Evolutionary conservation across 768 basidiomycete species (phyloP).

Genomic region (Leucogyrophana mollusca): DNA sequence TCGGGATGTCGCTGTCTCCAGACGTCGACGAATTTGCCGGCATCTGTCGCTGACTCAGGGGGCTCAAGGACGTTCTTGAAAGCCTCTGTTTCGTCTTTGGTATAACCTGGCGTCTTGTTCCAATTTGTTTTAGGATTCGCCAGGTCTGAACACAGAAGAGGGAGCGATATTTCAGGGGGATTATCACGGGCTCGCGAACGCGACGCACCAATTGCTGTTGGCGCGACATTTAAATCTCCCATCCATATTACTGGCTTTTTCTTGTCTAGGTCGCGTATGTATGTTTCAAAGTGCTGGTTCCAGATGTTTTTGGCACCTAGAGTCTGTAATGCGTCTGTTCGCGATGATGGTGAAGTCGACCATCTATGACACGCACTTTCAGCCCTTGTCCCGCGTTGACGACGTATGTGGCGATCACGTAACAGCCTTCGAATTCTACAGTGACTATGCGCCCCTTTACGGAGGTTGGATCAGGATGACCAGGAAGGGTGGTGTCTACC

Average conservation of each 20-base stretch:
- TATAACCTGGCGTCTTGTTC: slow-evolving; percentile 89
- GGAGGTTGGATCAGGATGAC: slow-evolving; percentile 60
- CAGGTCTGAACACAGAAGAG: slow-evolving; percentile 52
- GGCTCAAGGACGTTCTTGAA: slow-evolving; percentile 68
- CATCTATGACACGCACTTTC: slow-evolving; percentile 46
- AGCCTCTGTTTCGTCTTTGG: slow-evolving; percentile 74
- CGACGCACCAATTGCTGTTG: slow-evolving; percentile 60
- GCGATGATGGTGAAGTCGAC: neutral
- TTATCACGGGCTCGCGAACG: neutral
- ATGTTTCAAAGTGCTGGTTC: slow-evolving; percentile 73
- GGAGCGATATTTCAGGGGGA: slow-evolving; percentile 5
- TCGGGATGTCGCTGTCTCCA: slow-evolving; percentile 75
- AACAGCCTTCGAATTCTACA: slow-evolving; percentile 72
- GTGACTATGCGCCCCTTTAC: slow-evolving; percentile 81
- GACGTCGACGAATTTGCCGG: slow-evolving; percentile 66
- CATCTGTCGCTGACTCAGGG: slow-evolving; percentile 31
- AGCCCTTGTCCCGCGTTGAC: slow-evolving; percentile 78
- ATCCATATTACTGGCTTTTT: slow-evolving; percentile 87
- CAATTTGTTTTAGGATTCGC: slow-evolving; percentile 70
- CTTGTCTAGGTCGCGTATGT: slow-evolving; percentile 70
- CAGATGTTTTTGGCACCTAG: slow-evolving; percentile 74
- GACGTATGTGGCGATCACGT: slow-evolving; percentile 78
- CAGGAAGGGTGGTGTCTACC: slow-evolving; percentile 66
- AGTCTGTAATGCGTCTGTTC: slow-evolving; percentile 45
- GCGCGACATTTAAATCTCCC: slow-evolving; percentile 87